A percentile compares a stretch with the other conserved stretches of the same genome.
Evolutionary conservation across 768 basidiomycete species (phyloP).

Genomic region (Termitomyces sp.): DNA sequence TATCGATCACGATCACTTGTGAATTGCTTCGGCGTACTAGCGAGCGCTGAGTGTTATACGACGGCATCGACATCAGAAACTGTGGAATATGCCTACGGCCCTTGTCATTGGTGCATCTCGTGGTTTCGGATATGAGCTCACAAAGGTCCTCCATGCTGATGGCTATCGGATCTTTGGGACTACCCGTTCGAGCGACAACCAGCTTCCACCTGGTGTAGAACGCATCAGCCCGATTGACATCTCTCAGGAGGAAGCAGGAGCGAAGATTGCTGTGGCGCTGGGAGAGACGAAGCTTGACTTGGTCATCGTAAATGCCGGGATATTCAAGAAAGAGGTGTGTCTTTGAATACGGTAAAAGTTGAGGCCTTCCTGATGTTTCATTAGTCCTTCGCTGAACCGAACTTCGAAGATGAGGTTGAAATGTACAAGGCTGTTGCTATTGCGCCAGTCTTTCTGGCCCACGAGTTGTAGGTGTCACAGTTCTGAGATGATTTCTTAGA

Average conservation of each 20-base stretch:
- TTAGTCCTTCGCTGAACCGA: constrained; percentile 31
- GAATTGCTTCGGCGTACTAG: no score
- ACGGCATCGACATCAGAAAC: not conserved
- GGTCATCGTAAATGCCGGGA: constrained; percentile 34
- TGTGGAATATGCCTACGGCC: constrained; percentile 16
- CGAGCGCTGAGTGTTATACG: no score
- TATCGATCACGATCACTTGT: not conserved
- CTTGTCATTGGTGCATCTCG: constrained; percentile 43
- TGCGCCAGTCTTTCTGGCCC: constrained; percentile 35
- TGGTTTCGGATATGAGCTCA: constrained; percentile 38
- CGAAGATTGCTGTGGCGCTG: constrained; percentile 30
- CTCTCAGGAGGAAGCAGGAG: constrained; percentile 27
- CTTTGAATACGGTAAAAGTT: not conserved
- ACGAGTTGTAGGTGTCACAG: constrained; percentile 19
- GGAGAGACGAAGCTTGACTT: constrained; percentile 26
- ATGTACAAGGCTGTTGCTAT: constrained; percentile 45
- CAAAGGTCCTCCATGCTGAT: constrained; percentile 20
- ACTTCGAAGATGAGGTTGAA: constrained; percentile 34
- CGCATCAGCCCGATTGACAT: constrained; percentile 36
- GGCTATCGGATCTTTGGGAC: constrained; percentile 35
- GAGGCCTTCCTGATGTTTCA: not conserved
- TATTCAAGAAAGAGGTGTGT: constrained; percentile 36
- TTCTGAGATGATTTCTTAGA: no score
- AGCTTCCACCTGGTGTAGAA: constrained; percentile 29
- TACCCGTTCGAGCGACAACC: constrained; percentile 21